Conservation (phyloP, 345 rosid genomes). For the Salix brachista region DNA sequence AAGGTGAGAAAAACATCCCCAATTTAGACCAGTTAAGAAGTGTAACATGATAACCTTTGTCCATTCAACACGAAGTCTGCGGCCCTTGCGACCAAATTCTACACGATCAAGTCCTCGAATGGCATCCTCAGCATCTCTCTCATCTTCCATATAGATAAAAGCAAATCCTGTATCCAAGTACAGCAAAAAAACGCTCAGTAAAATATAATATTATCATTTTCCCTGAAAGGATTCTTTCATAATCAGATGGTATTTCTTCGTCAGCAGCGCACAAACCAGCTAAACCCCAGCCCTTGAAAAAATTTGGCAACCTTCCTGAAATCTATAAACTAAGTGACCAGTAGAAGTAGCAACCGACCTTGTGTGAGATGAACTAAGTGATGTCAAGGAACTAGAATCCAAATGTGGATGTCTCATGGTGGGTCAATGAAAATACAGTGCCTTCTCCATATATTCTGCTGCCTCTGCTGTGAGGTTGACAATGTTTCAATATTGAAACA, state of each 20-base stretch:
- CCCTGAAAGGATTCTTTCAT: slow-evolving; percentile 35
- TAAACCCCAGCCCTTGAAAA: slow-evolving; percentile 34
- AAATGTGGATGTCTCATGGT: slow-evolving; percentile 73
- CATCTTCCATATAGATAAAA: slow-evolving; percentile 92
- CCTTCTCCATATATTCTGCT: slow-evolving; percentile 59
- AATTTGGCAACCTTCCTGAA: slow-evolving; percentile 41
- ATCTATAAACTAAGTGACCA: slow-evolving; percentile 65
- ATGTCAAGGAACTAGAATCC: slow-evolving; percentile 87
- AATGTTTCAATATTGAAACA: slow-evolving; percentile 63
- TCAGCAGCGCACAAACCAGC: slow-evolving; percentile 28
- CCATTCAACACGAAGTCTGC: slow-evolving; percentile 97
- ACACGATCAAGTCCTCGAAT: slow-evolving; percentile 76
- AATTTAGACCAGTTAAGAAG: not conserved
- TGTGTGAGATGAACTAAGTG: slow-evolving; percentile 57
- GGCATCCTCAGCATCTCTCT: slow-evolving; percentile 98
- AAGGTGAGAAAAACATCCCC: not conserved
- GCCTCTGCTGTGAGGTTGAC: slow-evolving; percentile 70
- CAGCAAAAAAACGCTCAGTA: not conserved
- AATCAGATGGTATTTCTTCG: slow-evolving; percentile 17
- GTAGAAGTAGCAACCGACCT: slow-evolving; percentile 88
- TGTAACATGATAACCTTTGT: slow-evolving; percentile 53
- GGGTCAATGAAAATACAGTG: slow-evolving; percentile 60
- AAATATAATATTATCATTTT: slow-evolving; percentile 1
- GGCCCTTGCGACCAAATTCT: slow-evolving; percentile 88
- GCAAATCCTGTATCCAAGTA: slow-evolving; percentile 60